Percentiles rank a stretch among this genome's conserved stretches.
Conservation (phyloP, 2,329 filamentous ascomycete genomes). For the Xylaria sp. region DNA sequence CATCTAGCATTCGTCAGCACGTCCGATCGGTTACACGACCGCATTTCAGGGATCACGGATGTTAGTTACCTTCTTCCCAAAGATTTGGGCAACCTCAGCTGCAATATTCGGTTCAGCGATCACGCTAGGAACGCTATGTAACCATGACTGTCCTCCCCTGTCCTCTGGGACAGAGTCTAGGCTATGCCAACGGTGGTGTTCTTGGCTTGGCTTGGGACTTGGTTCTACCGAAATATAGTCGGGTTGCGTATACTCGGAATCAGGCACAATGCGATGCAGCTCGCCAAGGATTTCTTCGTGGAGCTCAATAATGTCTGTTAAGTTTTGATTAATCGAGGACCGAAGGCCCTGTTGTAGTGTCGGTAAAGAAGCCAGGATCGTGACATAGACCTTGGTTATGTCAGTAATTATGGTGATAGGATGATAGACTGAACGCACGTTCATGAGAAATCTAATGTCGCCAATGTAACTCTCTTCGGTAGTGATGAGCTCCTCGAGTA, state of each 20-base stretch:
- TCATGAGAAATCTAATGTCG: conserved; percentile 86
- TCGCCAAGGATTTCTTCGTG: conserved; percentile 85
- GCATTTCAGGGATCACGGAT: conserved; percentile 15
- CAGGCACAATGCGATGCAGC: conserved; percentile 76
- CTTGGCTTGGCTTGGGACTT: conserved; percentile 39
- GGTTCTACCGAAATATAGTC: conserved; percentile 47
- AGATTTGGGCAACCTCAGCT: conserved; percentile 70
- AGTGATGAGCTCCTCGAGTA: conserved; percentile 84
- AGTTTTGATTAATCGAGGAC: conserved; percentile 79
- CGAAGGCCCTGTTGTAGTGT: conserved; percentile 72
- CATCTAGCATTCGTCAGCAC: conserved; percentile 64
- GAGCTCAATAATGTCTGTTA: conserved; percentile 81
- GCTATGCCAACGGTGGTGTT: conserved; percentile 61
- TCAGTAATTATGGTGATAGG: conserved; percentile 28
- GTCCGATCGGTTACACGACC: conserved; percentile 23
- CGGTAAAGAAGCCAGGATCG: conserved; percentile 77
- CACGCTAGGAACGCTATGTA: conserved; percentile 62
- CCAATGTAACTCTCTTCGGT: conserved; percentile 91
- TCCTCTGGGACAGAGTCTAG: conserved; percentile 59
- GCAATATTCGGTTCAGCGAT: conserved; percentile 68
- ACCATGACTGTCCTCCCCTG: conserved; percentile 53
- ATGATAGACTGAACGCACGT: conserved; percentile 65
- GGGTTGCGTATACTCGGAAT: conserved; percentile 69
- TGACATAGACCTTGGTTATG: conserved; percentile 73
- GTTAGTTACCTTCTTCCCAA: conserved; percentile 67